phyloP scores from a whole-genome alignment of 164 flowering plant species.

The Brasenia schreberi region DNA sequence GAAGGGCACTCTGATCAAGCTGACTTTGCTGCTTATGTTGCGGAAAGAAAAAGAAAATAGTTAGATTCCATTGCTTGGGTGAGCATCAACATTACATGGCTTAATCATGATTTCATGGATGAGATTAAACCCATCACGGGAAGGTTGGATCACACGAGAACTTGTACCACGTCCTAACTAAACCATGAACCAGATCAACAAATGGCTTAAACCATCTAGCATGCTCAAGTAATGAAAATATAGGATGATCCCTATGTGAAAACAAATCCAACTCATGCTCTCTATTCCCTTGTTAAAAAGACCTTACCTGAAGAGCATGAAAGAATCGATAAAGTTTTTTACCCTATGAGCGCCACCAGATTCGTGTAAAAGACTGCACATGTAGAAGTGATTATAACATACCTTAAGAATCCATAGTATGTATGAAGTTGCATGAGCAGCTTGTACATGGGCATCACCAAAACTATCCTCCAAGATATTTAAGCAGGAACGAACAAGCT shows the following conservation, averaged over 20 bases:
- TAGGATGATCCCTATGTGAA: too few relatives aligned
- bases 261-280: too few relatives aligned
- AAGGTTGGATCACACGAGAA: too few relatives aligned
- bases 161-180: too few relatives aligned
- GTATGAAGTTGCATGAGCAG: not conserved
- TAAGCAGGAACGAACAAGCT: not conserved
- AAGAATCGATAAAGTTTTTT: not conserved
- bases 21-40: not conserved
- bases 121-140: too few relatives aligned
- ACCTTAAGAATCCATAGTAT: not conserved
- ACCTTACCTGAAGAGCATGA: not conserved
- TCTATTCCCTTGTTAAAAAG: not conserved
- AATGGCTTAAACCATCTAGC: too few relatives aligned
- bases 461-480: not conserved
- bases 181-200: too few relatives aligned
- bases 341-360: too few relatives aligned
- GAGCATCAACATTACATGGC: too few relatives aligned
- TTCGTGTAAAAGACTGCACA: too few relatives aligned
- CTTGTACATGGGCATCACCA: not conserved
- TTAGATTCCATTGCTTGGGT: not conserved
- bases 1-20: not conserved
- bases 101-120: too few relatives aligned
- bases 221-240: too few relatives aligned
- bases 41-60: not conserved
- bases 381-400: not conserved